Base-by-base conservation (phyloP, 768 basidiomycete genomes). In the Mycena floridula region DNA sequence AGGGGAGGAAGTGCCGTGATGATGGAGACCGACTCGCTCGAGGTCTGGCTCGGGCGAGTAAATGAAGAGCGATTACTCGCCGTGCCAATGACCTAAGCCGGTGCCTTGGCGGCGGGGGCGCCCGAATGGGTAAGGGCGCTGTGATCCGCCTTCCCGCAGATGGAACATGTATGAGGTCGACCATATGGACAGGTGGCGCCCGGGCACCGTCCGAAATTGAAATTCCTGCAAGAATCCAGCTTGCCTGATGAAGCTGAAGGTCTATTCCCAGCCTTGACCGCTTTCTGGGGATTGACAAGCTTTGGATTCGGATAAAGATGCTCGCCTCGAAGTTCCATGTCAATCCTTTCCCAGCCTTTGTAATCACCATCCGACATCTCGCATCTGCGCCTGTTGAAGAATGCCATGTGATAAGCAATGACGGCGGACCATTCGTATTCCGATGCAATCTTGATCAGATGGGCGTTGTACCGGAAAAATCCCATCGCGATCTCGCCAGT, bases 381-480 rank as follows among this genome's bases (percentile, higher is more conserved):
- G 16, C 28, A 30, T 9, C 28, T 9, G 4, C 26, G 42, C 42
- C 18, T 25, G 24, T 5, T 43, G 25, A 26, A 30, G 42, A 43
- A 43, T 13, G 23, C 42, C 42, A 43, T 43, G 23, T 43, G 42
- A 30, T 30, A 30, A n/a, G n/a, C n/a, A n/a, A n/a, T n/a, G n/a
- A n/a, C n/a, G n/a, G n/a, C n/a, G n/a, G n/a, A n/a, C n/a, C 16
- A 9, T 9, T 9, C 28, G 16, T 30, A 30, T 30, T 16, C 28
- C 16, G 9, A 16, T 9, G 9, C 16, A 30, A 30, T 9, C 12
- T 7, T 25, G 25, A n/a, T 30, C 23, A 25, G 21, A n/a, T 43
- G 42, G 8, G 42, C 21, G 24, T 28, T 43, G 42, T 43, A 43
- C 12, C 32, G 27, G 18, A 28, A 18, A 20, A 35, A 43, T 11